Percentiles rank a stretch among this genome's conserved stretches.
Evolutionary conservation across 2,329 filamentous ascomycete genomes (phyloP).

Genomic region (Fusarium sp.): DNA sequence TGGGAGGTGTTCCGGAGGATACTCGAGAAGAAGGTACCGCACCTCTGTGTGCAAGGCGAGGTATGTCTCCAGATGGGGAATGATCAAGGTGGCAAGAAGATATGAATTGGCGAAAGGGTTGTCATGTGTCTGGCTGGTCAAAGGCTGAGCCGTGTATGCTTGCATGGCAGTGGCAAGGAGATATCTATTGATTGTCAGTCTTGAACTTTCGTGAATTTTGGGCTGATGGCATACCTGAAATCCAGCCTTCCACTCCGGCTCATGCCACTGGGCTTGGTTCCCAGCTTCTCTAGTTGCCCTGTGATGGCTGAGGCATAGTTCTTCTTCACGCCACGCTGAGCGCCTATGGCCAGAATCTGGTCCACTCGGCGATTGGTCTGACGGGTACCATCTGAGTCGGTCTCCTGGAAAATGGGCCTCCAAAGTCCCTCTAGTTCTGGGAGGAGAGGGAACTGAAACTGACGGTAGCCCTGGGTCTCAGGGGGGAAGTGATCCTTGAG

Average conservation of each 20-base stretch:
- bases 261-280: slow-evolving; percentile 61
- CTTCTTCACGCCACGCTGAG: slow-evolving; percentile 65
- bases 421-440: slow-evolving; percentile 64
- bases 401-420: slow-evolving; percentile 63
- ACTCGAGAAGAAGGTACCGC: slow-evolving; percentile 70
- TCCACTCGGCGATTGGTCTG: slow-evolving; percentile 60
- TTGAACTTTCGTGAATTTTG: not conserved
- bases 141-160: slow-evolving; percentile 63
- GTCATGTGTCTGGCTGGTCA: slow-evolving; percentile 62
- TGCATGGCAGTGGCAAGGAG: slow-evolving; percentile 72
- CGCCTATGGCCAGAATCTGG: slow-evolving; percentile 71
- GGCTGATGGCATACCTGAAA: slow-evolving; percentile 60
- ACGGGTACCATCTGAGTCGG: slow-evolving; percentile 45
- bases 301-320: slow-evolving; percentile 62
- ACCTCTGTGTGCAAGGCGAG: slow-evolving; percentile 65
- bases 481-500: slow-evolving; percentile 64
- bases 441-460: slow-evolving; percentile 61
- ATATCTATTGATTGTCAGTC: slow-evolving; percentile 57
- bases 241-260: slow-evolving; percentile 69
- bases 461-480: slow-evolving; percentile 59
- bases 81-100: slow-evolving; percentile 67
- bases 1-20: slow-evolving; percentile 66
- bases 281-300: slow-evolving; percentile 67
- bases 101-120: slow-evolving; percentile 67
- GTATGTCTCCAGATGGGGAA: slow-evolving; percentile 72